A percentile compares a stretch with the other conserved stretches of the same genome.
These are phyloP conservation scores for Waltergamsia citrina DNA, from an alignment of 2,329 filamentous ascomycete species.

Conservation along the genomic window DNA sequence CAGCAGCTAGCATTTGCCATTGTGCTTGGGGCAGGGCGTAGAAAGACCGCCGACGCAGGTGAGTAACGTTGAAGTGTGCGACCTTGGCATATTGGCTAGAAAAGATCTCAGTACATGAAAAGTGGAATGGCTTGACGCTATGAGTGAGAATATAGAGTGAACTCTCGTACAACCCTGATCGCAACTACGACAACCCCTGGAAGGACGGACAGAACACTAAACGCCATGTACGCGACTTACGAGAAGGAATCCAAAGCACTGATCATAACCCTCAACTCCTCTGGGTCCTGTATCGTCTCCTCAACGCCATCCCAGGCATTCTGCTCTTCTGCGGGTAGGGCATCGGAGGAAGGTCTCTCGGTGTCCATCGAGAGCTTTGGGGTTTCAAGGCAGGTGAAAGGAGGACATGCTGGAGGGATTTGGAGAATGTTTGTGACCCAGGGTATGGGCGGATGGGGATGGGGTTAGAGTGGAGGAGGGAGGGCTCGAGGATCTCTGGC, in stretches of 20 bases:
- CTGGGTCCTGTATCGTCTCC: conserved; percentile 50
- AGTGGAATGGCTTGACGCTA: not conserved
- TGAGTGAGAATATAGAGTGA: not conserved
- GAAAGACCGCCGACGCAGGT: conserved; percentile 83
- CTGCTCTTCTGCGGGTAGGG: conserved; percentile 18
- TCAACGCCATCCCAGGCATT: conserved; percentile 51
- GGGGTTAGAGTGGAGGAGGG: too few species aligned
- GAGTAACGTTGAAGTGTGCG: conserved; percentile 84
- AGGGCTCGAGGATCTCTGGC: too few species aligned
- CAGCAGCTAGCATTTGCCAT: conserved; percentile 70
- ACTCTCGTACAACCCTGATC: too few species aligned
- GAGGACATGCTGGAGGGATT: too few species aligned
- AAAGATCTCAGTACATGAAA: conserved; percentile 3
- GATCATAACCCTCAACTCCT: conserved; percentile 73
- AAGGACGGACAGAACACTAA: not conserved
- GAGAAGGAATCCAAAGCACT: conserved; percentile 81
- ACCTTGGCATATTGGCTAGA: conserved; percentile 72
- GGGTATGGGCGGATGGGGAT: too few species aligned
- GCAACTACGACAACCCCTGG: not conserved
- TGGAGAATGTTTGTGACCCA: too few species aligned
- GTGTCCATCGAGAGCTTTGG: not conserved
- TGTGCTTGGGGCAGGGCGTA: conserved; percentile 81
- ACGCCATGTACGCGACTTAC: conserved; percentile 40
- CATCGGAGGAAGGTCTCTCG: not conserved
- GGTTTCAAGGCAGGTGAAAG: not conserved